Percentiles rank a stretch among this genome's conserved stretches.
These are phyloP conservation scores for Deinandra increscens DNA, from an alignment of 129 eudicot genomes.

Conservation along the genomic window DNA sequence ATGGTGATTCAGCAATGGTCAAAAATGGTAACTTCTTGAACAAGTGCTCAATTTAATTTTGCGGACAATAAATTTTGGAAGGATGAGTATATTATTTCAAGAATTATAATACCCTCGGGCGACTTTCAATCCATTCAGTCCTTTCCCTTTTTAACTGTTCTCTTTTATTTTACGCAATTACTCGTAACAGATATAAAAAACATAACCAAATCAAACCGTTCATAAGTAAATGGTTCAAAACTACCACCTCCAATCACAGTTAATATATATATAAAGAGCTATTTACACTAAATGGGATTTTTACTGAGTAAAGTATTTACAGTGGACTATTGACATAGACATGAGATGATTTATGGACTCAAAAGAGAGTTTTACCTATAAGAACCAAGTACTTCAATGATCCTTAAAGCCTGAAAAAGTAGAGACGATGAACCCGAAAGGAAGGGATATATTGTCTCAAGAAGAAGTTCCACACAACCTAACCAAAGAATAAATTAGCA, in stretches of 20 bases:
- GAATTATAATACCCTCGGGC: not conserved
- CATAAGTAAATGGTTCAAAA: not conserved
- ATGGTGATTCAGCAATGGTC: not conserved
- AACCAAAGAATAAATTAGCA: slow-evolving; percentile 21
- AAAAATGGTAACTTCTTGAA: slow-evolving; percentile 1
- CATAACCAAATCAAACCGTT: not conserved
- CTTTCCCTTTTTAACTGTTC: not conserved
- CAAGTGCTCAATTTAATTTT: not conserved
- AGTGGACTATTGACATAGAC: not conserved
- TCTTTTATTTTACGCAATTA: not conserved
- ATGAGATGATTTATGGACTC: slow-evolving; percentile 6
- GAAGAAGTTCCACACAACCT: slow-evolving; percentile 96
- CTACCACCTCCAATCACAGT: not conserved
- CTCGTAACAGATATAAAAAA: not conserved
- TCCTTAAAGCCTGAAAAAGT: slow-evolving; percentile 64
- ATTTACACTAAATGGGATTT: slow-evolving; percentile 6
- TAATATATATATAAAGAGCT: not conserved
- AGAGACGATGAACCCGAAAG: slow-evolving; percentile 76
- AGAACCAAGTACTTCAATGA: slow-evolving; percentile 95
- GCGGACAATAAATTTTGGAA: not conserved
- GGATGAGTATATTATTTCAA: not conserved
- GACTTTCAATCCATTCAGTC: not conserved
- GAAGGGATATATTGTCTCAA: slow-evolving; percentile 81
- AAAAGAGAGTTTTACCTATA: slow-evolving; percentile 54
- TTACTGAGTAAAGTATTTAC: slow-evolving; percentile 11